phyloP scores from a whole-genome alignment of 2,329 filamentous ascomycete genomes.

The Mycosphaerella arachidis region DNA sequence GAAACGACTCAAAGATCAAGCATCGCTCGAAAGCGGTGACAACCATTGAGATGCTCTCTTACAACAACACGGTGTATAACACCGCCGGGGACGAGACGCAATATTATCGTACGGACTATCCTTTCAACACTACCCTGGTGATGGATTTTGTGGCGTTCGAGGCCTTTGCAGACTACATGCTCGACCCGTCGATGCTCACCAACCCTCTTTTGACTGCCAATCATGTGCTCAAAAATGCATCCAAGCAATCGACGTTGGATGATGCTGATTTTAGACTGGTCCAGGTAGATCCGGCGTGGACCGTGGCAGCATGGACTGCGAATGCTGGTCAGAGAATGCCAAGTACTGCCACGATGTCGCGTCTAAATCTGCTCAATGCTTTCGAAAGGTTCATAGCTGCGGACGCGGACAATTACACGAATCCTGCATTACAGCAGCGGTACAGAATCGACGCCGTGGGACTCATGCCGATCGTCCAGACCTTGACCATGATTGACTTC shows the following conservation, averaged over 20 bases:
- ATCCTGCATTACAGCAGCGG: background rate
- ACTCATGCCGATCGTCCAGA: conserved; percentile 18
- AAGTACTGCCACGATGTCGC: background rate
- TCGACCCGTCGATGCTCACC: conserved; percentile 17
- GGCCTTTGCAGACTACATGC: conserved; percentile 21
- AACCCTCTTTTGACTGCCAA: conserved; percentile 12
- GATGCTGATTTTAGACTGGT: background rate
- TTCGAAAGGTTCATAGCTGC: background rate
- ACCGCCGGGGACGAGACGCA: background rate
- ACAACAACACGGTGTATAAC: background rate
- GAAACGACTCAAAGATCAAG: background rate
- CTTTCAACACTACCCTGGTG: background rate
- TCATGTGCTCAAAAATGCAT: background rate
- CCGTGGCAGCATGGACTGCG: conserved; percentile 27
- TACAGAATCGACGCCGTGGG: background rate
- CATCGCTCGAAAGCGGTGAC: conserved; percentile 7
- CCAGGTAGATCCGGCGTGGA: conserved; percentile 26
- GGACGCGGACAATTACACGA: background rate
- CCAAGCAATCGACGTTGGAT: background rate
- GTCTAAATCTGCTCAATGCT: background rate
- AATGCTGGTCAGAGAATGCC: conserved; percentile 4
- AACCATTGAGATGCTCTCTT: conserved; percentile 10
- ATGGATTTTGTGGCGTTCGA: conserved; percentile 15
- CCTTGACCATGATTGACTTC: conserved; percentile 22
- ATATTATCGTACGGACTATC: background rate